Percentiles rank a stretch among this genome's conserved stretches.
Evolutionary conservation across 2,329 filamentous ascomycete genomes (phyloP).

Genomic region (Diatrype stigma): DNA sequence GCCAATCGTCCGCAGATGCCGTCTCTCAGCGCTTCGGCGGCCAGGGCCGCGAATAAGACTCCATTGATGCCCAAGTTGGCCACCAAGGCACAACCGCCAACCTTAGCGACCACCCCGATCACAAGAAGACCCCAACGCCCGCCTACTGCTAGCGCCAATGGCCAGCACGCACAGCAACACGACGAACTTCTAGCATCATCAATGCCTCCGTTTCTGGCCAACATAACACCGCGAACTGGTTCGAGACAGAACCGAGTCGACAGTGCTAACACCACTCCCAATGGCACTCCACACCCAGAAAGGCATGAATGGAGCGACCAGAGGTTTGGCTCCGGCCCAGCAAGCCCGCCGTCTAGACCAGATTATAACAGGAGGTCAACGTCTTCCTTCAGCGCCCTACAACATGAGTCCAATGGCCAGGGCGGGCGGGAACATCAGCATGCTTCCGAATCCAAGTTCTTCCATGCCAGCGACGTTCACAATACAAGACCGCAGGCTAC

Average conservation of each 20-base stretch:
- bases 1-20: constrained; percentile 62
- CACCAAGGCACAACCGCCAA: constrained; percentile 29
- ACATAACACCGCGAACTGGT: constrained; percentile 76
- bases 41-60: constrained; percentile 46
- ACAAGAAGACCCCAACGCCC: constrained; percentile 27
- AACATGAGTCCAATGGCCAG: constrained; percentile 27
- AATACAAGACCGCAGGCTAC: constrained; percentile 30
- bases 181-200: constrained; percentile 56
- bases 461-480: constrained; percentile 80
- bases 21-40: constrained; percentile 59
- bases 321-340: constrained; percentile 29
- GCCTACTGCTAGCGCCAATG: constrained; percentile 25
- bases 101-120: constrained; percentile 34
- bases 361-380: constrained; percentile 26
- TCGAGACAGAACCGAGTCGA: constrained; percentile 67
- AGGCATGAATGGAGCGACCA: constrained; percentile 41
- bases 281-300: constrained; percentile 51
- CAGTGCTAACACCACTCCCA: constrained; percentile 64
- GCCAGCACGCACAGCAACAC: constrained; percentile 19
- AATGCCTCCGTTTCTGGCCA: constrained; percentile 55
- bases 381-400: constrained; percentile 37
- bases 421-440: constrained; percentile 22
- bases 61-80: constrained; percentile 56
- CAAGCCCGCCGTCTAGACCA: constrained; percentile 28
- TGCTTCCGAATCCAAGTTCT: constrained; percentile 67